Evolutionary conservation across 352 stramenopile species (phyloP).

Genomic region (Phytopythium sindhum): DNA sequence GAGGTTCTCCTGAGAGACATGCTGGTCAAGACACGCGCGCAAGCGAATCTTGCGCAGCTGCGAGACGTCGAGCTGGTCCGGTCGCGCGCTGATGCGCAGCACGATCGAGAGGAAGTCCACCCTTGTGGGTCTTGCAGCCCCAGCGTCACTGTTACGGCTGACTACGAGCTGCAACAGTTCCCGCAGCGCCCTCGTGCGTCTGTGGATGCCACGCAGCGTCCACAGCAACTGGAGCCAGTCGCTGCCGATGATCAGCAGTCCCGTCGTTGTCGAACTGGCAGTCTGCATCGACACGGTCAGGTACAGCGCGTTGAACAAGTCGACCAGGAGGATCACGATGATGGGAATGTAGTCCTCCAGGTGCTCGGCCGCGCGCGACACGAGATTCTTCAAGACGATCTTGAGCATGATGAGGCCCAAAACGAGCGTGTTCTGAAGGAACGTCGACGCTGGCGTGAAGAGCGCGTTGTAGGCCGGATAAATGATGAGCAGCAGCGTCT

Average conservation of each 20-base stretch:
- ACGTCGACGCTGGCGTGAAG: conserved; percentile 11
- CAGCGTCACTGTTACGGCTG: neutral
- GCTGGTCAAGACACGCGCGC: conserved; percentile 5
- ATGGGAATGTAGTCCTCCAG: conserved; percentile 20
- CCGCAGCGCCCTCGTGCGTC: neutral
- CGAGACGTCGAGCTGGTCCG: neutral
- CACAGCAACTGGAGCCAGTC: conserved; percentile 1
- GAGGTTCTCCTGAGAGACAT: neutral
- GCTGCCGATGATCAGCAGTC: conserved; percentile 3
- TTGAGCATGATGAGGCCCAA: conserved; percentile 23
- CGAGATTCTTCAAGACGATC: conserved; percentile 23
- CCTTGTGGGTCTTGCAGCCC: neutral
- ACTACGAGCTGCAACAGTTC: conserved; percentile 4
- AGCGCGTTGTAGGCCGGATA: conserved; percentile 26
- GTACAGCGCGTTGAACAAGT: conserved; percentile 30
- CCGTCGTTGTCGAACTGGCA: conserved; percentile 12
- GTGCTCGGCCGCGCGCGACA: conserved; percentile 9
- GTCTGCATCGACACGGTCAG: conserved; percentile 22
- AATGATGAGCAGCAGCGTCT: conserved; percentile 21
- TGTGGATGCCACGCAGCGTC: conserved; percentile 4
- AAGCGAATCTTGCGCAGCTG: conserved; percentile 7
- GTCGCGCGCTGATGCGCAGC: conserved; percentile 1
- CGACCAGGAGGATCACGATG: conserved; percentile 27
- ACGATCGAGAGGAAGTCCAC: conserved; percentile 5
- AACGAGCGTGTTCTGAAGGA: conserved; percentile 13